phyloP scores from a whole-genome alignment of 1,284 basidiomycete species.

The Pulchroboletus neoregius region DNA sequence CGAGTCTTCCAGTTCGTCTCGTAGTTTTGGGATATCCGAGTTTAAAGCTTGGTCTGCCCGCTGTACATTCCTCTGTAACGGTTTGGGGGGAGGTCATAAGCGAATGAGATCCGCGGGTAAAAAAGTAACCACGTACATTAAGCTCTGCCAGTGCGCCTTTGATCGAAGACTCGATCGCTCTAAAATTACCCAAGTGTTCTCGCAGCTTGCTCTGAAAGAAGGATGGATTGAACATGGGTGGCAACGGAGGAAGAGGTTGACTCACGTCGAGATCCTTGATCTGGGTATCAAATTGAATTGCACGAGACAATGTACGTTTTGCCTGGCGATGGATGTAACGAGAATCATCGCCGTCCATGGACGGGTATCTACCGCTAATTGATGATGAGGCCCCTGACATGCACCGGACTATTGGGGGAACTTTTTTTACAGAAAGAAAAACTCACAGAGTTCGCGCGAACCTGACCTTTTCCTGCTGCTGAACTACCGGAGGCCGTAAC shows the following conservation, averaged over 20 bases:
- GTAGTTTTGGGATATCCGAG: slow-evolving; percentile 57
- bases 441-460: slow-evolving; percentile 16
- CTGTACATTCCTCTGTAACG: slow-evolving; percentile 50
- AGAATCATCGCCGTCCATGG: slow-evolving; percentile 9
- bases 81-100: not conserved
- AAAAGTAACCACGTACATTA: slow-evolving; percentile 41
- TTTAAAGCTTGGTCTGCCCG: slow-evolving; percentile 53
- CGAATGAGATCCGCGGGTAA: not conserved
- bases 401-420: too few species aligned
- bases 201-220: slow-evolving; percentile 53
- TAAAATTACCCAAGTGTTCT: slow-evolving; percentile 65
- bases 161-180: slow-evolving; percentile 62
- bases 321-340: slow-evolving; percentile 40
- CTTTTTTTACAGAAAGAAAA: not conserved
- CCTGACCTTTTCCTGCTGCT: slow-evolving; percentile 1
- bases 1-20: slow-evolving; percentile 54
- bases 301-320: slow-evolving; percentile 48
- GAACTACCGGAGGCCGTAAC: not conserved
- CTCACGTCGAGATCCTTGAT: slow-evolving; percentile 69
- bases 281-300: slow-evolving; percentile 53
- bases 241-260: not conserved
- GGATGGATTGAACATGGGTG: not conserved
- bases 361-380: slow-evolving; percentile 5
- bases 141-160: slow-evolving; percentile 56
- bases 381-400: too few species aligned